Evolutionary conservation across 2,329 filamentous ascomycete species (phyloP), one percentile per base, ranked within the genome.

Genomic region (Fusarium sp.): DNA sequence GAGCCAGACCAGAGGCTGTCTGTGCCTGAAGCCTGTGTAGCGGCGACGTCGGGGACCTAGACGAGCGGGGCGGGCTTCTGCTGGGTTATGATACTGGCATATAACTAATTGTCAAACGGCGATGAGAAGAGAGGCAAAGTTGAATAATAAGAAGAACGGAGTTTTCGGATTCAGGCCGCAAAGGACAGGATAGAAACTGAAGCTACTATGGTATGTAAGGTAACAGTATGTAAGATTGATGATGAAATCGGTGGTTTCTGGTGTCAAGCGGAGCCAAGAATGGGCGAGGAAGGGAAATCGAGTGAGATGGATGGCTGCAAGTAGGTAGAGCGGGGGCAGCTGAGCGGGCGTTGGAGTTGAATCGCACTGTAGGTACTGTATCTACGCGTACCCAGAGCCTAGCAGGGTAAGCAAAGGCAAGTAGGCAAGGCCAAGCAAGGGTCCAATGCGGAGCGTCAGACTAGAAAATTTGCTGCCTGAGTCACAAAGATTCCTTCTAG

Each of bases 381-480:
- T 61, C 35, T 18, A 55, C 42, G 42, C 38, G 65, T 64, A 63
- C 56, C 41, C 55, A 26, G 30, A 35, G 41, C 45, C 45, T 48
- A n/a, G 45, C 45, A 48, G 28, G 6, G 42, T 36, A 55, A 28
- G 39, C n/a, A 50, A 26, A 15, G 14, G 28, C 15, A 24, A 26
- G 32, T n/a, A 20, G 18, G 14, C 18, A 47, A 22, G 13, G 45
- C 45, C 54, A 57, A 42, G 42, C 38, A 51, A 45, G 38, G 30
- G 56, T 69, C 56, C 65, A 69, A 69, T 63, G 56, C 50, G 58
- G 50, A 44, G 39, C 65, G 41, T 51, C 50, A 1, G 13, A 61
- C 28, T 11, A 32, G 59, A 70, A 70, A 70, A 48, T 65, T 81
- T 80, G 80, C 75, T 82, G 81, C 81, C 81, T 83, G 79, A 82